Conservation (phyloP, 1,139 yeast species). For the Protomyces lactucae-debilis region DNA sequence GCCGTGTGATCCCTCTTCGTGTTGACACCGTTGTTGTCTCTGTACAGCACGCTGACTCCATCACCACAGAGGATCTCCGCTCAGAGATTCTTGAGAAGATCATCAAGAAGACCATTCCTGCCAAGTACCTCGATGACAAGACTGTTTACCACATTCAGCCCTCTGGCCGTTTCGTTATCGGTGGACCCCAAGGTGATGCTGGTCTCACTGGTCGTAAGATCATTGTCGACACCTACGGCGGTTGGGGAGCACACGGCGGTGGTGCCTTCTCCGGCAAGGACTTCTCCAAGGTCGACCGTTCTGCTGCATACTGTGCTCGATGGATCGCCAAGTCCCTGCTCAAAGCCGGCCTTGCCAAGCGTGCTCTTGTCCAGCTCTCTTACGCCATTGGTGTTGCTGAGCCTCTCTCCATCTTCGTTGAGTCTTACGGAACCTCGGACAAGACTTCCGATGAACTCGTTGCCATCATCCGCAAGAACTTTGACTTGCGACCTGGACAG, state of each 20-base stretch:
- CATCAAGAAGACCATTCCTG: constrained; percentile 88
- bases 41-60: constrained; percentile 95
- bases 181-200: constrained; percentile 99
- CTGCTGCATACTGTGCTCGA: constrained; percentile 99
- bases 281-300: constrained; percentile 99
- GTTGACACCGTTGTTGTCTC: constrained; percentile 97
- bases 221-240: constrained; percentile 99
- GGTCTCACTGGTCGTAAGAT: constrained; percentile 99
- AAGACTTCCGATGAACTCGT: constrained; percentile 85
- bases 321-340: constrained; percentile 99
- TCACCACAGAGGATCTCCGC: constrained; percentile 89
- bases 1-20: constrained; percentile 92
- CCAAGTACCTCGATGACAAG: constrained; percentile 82
- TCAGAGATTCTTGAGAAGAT: constrained; percentile 68
- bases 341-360: constrained; percentile 88
- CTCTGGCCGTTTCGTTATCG: constrained; percentile 98
- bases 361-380: constrained; percentile 97
- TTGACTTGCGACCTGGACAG: constrained; percentile 99
- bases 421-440: constrained; percentile 95
- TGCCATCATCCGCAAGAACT: constrained; percentile 83
- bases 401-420: constrained; percentile 95
- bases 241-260: constrained; percentile 99
- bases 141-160: constrained; percentile 98
- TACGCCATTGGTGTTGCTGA: constrained; percentile 99
- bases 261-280: constrained; percentile 99